A percentile compares a stretch with the other conserved stretches of the same genome.
These are phyloP conservation scores for Inosperma sp. DNA, from an alignment of 768 basidiomycete species.

Conservation along the genomic window DNA sequence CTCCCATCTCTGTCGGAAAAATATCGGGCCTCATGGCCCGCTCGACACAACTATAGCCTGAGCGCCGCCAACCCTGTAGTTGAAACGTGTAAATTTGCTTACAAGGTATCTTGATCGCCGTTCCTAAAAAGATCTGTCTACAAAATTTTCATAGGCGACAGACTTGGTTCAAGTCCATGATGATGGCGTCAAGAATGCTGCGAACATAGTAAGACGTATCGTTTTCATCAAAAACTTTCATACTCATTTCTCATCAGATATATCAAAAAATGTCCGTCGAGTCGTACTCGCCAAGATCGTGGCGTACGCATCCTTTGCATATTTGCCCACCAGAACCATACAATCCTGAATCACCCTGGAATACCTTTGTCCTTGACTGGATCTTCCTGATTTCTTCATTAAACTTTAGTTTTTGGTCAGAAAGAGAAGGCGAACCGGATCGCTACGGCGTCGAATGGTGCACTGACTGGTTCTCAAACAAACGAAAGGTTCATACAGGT, in stretches of 20 bases:
- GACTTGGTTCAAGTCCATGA: conserved; percentile 56
- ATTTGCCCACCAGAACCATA: conserved; percentile 66
- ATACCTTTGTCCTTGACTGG: conserved; percentile 67
- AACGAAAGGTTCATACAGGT: conserved; percentile 61
- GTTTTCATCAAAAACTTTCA: conserved; percentile 1
- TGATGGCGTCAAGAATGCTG: conserved; percentile 58
- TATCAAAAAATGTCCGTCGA: conserved; percentile 51
- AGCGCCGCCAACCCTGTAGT: conserved; percentile 54
- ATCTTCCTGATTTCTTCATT: conserved; percentile 82
- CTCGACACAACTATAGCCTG: conserved; percentile 20
- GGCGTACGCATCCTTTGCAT: conserved; percentile 75
- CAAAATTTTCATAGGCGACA: conserved; percentile 41
- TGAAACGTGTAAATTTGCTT: conserved; percentile 51
- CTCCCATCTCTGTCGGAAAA: conserved; percentile 26
- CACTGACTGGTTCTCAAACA: conserved; percentile 53
- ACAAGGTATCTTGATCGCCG: conserved; percentile 39
- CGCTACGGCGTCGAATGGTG: conserved; percentile 81
- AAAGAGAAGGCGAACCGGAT: conserved; percentile 49
- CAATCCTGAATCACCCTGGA: conserved; percentile 47
- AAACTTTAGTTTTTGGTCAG: conserved; percentile 91
- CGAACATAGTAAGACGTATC: conserved; percentile 49
- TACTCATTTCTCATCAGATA: conserved; percentile 45
- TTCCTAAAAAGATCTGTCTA: conserved; percentile 3
- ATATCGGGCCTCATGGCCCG: conserved; percentile 16
- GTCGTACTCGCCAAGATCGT: conserved; percentile 74